These are phyloP conservation scores for Furcasterigmium furcatum DNA, from an alignment of 2,329 filamentous ascomycete species.

Conservation along the genomic window DNA sequence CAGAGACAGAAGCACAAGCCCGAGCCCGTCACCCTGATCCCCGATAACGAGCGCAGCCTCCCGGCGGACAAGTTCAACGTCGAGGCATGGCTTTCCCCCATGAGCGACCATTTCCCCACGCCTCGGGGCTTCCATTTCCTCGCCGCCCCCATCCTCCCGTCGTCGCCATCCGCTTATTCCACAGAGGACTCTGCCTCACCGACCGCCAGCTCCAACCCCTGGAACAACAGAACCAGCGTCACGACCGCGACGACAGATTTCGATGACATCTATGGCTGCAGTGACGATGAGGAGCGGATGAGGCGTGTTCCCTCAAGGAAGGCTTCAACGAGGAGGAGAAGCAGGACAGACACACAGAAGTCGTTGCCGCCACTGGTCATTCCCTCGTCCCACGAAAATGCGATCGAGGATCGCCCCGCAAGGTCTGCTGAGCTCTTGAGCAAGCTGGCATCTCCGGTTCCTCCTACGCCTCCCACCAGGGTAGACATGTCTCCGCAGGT, in stretches of 20 bases:
- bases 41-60: slow-evolving; percentile 7
- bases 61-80: not conserved
- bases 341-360: slow-evolving; percentile 31
- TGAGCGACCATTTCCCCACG: slow-evolving; percentile 67
- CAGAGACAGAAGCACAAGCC: slow-evolving; percentile 16
- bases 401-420: slow-evolving; percentile 31
- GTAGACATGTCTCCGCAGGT: slow-evolving; percentile 75
- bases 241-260: slow-evolving; percentile 70
- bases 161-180: slow-evolving; percentile 54
- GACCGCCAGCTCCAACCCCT: slow-evolving; percentile 53
- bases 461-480: slow-evolving; percentile 61
- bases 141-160: slow-evolving; percentile 58
- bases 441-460: slow-evolving; percentile 54
- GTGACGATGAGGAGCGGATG: slow-evolving; percentile 66
- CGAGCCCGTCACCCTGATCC: not conserved
- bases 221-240: slow-evolving; percentile 60
- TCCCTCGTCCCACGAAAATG: slow-evolving; percentile 31
- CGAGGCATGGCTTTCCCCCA: slow-evolving; percentile 51
- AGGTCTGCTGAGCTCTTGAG: slow-evolving; percentile 38
- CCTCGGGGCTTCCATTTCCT: slow-evolving; percentile 66
- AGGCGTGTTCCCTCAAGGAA: slow-evolving; percentile 17
- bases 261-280: slow-evolving; percentile 84
- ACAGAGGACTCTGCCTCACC: slow-evolving; percentile 50
- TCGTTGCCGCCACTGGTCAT: slow-evolving; percentile 51
- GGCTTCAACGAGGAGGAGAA: slow-evolving; percentile 37